A percentile compares a stretch with the other conserved stretches of the same genome.
phyloP scores from a whole-genome alignment of 2,329 filamentous ascomycete genomes.

The Penicillium occitanis region DNA sequence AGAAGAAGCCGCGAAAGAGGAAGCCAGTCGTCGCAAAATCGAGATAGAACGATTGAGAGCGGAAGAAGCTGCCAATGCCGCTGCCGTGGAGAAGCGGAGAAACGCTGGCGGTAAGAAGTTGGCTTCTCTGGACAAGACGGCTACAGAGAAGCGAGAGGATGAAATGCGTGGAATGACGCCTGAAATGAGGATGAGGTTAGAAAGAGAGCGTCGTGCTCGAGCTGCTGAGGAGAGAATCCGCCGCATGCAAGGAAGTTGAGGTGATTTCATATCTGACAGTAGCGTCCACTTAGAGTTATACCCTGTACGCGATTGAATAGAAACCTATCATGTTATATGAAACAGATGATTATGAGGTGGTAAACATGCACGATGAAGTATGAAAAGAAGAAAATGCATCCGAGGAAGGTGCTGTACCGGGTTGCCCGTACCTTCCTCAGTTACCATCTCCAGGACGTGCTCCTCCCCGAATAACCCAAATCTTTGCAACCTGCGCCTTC shows the following conservation, averaged over 20 bases:
- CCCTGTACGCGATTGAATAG: not conserved
- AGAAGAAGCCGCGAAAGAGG: constrained; percentile 65
- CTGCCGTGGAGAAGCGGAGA: constrained; percentile 49
- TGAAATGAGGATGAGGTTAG: constrained; percentile 79
- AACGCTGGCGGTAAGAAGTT: constrained; percentile 56
- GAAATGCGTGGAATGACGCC: constrained; percentile 81
- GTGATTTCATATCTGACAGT: not conserved
- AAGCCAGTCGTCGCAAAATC: constrained; percentile 66
- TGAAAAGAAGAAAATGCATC: not conserved
- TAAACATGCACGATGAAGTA: no score
- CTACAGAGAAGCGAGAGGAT: constrained; percentile 77
- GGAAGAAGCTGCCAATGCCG: constrained; percentile 54
- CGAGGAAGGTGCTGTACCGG: not conserved
- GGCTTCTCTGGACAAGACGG: constrained; percentile 66
- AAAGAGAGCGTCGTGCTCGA: constrained; percentile 83
- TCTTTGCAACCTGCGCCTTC: not conserved
- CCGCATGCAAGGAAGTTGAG: constrained; percentile 55
- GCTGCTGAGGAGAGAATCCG: constrained; percentile 86
- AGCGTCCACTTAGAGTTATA: not conserved
- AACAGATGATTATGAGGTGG: not conserved
- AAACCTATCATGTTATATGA: not conserved
- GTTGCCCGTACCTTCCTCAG: not conserved
- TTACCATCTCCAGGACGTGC: not conserved
- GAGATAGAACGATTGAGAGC: constrained; percentile 71
- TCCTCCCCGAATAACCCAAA: not conserved